These are phyloP conservation scores for Adansonia rubrostipa DNA, from an alignment of 441 rosid species.

Conservation along the genomic window DNA sequence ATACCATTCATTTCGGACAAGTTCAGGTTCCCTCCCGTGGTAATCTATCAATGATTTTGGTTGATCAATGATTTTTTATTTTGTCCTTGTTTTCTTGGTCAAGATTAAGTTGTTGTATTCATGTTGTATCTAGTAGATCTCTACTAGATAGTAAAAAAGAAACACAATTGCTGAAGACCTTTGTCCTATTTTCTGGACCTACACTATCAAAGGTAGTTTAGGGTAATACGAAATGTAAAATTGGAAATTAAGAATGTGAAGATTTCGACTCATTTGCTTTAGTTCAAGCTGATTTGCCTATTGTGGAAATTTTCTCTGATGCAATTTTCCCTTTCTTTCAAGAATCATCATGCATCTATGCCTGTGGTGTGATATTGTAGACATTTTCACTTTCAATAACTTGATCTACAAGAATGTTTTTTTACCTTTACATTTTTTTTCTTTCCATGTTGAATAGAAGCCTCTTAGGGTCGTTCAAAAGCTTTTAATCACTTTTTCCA, in stretches of 20 bases:
- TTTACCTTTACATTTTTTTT: background rate
- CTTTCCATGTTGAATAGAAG: background rate
- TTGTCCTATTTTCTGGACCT: constrained; percentile 26
- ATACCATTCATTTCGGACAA: constrained; percentile 73
- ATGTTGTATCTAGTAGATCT: constrained; percentile 5
- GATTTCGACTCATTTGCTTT: background rate
- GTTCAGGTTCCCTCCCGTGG: constrained; percentile 70
- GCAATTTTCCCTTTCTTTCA: background rate
- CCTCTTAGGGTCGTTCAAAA: background rate
- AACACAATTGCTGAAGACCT: constrained; percentile 5
- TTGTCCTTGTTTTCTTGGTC: constrained; percentile 8
- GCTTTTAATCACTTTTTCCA: background rate
- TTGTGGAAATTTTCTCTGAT: background rate
- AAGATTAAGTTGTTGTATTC: constrained; percentile 21
- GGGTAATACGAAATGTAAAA: constrained; percentile 26
- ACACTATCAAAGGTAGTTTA: constrained; percentile 38
- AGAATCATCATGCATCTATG: background rate
- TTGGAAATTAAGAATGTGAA: constrained; percentile 1
- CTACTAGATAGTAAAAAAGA: background rate
- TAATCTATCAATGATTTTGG: constrained; percentile 57
- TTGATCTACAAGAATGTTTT: background rate
- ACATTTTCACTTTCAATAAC: background rate
- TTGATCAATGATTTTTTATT: background rate
- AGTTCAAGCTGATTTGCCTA: constrained; percentile 4
- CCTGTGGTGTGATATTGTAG: background rate